Evolutionary conservation across 106 monocot genomes (phyloP), one percentile per base, ranked within the genome.

Genomic region (Apostasia shenzhenica): DNA sequence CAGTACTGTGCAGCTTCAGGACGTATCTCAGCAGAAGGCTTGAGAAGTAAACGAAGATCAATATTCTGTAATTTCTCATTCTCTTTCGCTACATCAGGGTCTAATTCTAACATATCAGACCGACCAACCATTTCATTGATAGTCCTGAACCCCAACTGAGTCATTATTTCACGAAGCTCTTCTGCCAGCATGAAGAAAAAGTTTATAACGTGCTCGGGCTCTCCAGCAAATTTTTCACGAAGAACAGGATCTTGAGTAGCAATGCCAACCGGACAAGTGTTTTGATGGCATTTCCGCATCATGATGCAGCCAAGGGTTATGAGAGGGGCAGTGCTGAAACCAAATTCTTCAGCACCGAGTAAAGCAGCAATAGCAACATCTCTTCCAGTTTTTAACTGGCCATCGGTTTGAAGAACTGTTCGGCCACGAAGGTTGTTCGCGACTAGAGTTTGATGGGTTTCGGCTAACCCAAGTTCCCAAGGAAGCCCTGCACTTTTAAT

Each of bases 151-250:
- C 99, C 99, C 50, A 99, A 81, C 70, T 77, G 82, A 48, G 99
- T 80, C 99, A 99, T 99, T 57, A 93, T 99, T 61, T 99, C 93
- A 53, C 99, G 84, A 39, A 99, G 63, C 74, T 99, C 99, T 79
- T 99, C 99, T 5, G 99, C 99, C 54, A 99, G 85, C 99, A 99
- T 99, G 72, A 99, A 99, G 70, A 99, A 99, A 63, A 93, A 99
- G 71, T 99, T 99, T 59, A 99, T 90, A 73, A 99, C 92, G 70
- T 99, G 93, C 58, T 99, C 99, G 6, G 99, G 99, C 76, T 99
- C 93, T 13, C 99, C 99, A 44, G 92, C 86, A 76, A 99, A 99
- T 65, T 99, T 99, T 64, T 82, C 87, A 39, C 99, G 82, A 43
- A 99, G 85, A 43, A 90, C 87, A 52, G 99, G 99, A 54, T 99